Conservation (phyloP, 1,284 basidiomycete species). For the Ustilago cynodontis region DNA sequence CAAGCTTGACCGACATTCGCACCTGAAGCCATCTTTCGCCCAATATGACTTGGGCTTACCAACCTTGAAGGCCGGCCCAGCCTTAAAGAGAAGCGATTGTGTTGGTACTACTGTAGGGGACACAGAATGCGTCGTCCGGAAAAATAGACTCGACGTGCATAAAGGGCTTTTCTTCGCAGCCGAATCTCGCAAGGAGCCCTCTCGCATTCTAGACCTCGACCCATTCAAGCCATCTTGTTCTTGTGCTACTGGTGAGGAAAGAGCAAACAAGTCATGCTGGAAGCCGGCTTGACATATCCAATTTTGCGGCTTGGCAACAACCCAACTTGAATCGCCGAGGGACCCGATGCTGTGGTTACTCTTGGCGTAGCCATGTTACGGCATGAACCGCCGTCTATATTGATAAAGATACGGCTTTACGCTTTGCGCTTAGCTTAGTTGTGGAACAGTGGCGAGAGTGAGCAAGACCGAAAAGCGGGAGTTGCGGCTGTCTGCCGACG, state of each 20-base stretch:
- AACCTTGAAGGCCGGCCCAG: no score
- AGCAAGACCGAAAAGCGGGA: no score
- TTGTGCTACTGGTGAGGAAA: no score
- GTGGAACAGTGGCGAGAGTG: no score
- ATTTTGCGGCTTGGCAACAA: background rate
- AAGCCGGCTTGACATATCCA: background rate
- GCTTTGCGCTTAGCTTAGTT: no score
- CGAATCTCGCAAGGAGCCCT: slow-evolving; percentile 10
- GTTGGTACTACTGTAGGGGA: no score
- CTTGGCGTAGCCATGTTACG: background rate
- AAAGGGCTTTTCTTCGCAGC: slow-evolving; percentile 2
- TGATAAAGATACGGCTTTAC: no score
- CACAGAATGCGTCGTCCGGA: slow-evolving; percentile 20
- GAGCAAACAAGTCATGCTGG: no score
- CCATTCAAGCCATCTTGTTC: no score
- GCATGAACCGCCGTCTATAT: background rate
- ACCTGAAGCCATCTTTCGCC: background rate
- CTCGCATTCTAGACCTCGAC: background rate
- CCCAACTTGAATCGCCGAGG: background rate
- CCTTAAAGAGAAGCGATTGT: no score
- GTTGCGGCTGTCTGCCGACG: no score
- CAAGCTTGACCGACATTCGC: background rate
- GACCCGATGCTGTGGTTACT: background rate
- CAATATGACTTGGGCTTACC: background rate
- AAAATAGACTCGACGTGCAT: slow-evolving; percentile 37